Percentiles rank a stretch among this genome's conserved stretches.
These are phyloP conservation scores for Sparassis latifolia DNA, from an alignment of 1,284 basidiomycete species.

Conservation along the genomic window DNA sequence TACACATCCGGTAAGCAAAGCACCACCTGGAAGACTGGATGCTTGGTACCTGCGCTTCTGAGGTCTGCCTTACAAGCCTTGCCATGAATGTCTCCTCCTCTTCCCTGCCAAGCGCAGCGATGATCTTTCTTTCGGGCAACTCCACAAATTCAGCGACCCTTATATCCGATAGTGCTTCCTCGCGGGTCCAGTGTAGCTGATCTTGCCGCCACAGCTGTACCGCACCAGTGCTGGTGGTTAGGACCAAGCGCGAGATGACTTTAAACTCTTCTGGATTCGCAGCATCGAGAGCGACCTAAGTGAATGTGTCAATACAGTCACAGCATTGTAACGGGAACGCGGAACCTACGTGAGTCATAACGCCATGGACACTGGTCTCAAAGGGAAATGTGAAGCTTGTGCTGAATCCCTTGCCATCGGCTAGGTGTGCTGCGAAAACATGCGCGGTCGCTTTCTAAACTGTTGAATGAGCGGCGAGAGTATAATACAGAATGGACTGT, in stretches of 20 bases:
- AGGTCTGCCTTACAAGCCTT: constrained; percentile 54
- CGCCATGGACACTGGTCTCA: constrained; percentile 66
- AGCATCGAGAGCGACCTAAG: constrained; percentile 51
- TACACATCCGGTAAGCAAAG: constrained; percentile 19
- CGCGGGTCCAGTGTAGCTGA: constrained; percentile 68
- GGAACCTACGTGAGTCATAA: constrained; percentile 57
- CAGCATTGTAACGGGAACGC: constrained; percentile 2
- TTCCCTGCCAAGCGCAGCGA: constrained; percentile 31
- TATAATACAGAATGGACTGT: not conserved
- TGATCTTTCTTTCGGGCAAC: constrained; percentile 62
- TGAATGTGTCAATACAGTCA: constrained; percentile 7
- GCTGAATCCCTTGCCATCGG: constrained; percentile 48
- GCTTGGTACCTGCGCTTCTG: constrained; percentile 51
- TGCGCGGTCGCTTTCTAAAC: constrained; percentile 46
- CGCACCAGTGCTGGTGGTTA: constrained; percentile 70
- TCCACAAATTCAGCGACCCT: constrained; percentile 69
- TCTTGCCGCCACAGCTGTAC: constrained; percentile 73
- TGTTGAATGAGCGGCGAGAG: not conserved
- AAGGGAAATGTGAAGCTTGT: constrained; percentile 68
- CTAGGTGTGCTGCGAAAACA: constrained; percentile 50
- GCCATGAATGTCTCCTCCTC: constrained; percentile 52
- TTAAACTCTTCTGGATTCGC: constrained; percentile 35
- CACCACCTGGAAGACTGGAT: too few species aligned
- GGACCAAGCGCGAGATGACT: constrained; percentile 43
- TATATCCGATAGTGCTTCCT: constrained; percentile 75